Base-by-base conservation (phyloP, 257 asterid species). In the Scutellaria minor region DNA sequence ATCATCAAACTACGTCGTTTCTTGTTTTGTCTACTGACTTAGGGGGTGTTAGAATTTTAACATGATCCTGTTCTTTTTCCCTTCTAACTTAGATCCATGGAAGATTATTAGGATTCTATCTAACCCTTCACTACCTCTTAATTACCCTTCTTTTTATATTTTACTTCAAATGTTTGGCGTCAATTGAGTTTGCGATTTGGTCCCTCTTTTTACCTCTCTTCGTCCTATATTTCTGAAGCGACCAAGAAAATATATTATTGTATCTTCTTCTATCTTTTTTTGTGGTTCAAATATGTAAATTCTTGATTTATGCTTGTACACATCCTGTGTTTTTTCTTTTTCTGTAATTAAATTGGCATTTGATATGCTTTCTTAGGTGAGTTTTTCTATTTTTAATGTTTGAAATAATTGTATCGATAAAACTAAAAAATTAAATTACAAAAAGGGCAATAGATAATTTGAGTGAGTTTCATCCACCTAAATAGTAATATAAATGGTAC, bases 271-370 rank as follows among this genome's bases (percentile, higher is more conserved):
- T 9, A 14, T 64, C 31, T 24, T 24, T 72, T 37, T 57, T 58
- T 64, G 71, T 80, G 40, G 50, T 55, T 64, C 20, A 47, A 37
- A 37, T 73, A 64, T 79, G 83, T 82, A 82, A 75, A 79, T 76
- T 79, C 74, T 82, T 51, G 54, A 31, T 74, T 71, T 67, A 44
- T 68, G 77, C 47, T 75, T 75, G 83, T 74, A 75, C 35, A 64
- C 77, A 73, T 73, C 67, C 22, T 73, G 75, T 66, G 58, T 73
- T 62, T 70, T 68, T 8, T 51, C 70, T 51, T 71, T 68, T 8
- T 24, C 27, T 24, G 64, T 47, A 64, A 72, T 20, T 64, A 56
- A 46, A 55, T 9, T 57, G 13, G 10, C 53, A 8, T 56, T 59
- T 20, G 41, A 39, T 31, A 52, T 37, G 58, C 27, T 52, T 22